These are phyloP conservation scores for Phytophthora macrochlamydospora DNA, from an alignment of 352 stramenopile genomes.

Conservation along the genomic window DNA sequence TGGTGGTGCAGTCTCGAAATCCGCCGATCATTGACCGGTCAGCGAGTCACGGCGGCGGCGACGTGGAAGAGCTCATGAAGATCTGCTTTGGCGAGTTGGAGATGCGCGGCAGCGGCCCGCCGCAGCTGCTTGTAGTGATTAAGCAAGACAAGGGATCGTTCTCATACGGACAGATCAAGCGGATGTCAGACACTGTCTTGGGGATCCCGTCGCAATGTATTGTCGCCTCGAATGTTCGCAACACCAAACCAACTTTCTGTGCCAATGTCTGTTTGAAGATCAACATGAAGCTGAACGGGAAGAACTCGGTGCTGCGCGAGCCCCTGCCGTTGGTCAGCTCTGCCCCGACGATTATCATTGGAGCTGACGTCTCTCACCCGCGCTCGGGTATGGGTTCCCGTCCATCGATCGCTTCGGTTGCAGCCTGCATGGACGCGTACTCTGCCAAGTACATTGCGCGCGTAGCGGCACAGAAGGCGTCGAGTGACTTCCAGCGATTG, in stretches of 20 bases:
- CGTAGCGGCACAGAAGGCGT: constrained; percentile 49
- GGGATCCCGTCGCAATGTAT: constrained; percentile 76
- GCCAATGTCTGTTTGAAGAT: constrained; percentile 74
- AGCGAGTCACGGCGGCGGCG: constrained; percentile 22
- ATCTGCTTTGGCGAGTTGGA: constrained; percentile 50
- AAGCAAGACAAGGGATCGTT: constrained; percentile 40
- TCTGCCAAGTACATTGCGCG: constrained; percentile 61
- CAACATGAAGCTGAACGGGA: constrained; percentile 72
- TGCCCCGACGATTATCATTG: constrained; percentile 73
- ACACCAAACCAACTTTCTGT: constrained; percentile 52
- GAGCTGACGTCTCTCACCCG: constrained; percentile 73
- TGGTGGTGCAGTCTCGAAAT: constrained; percentile 42
- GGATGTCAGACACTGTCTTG: constrained; percentile 62
- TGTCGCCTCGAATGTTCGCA: constrained; percentile 40
- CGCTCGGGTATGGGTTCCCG: constrained; percentile 55
- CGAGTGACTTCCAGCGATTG: constrained; percentile 58
- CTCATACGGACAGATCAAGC: constrained; percentile 67
- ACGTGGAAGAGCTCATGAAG: constrained; percentile 70
- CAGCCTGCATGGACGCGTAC: constrained; percentile 74
- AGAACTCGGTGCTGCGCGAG: constrained; percentile 60
- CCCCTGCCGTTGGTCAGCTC: constrained; percentile 45
- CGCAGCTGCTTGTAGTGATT: constrained; percentile 64
- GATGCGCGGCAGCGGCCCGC: constrained; percentile 13
- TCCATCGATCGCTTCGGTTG: constrained; percentile 73
- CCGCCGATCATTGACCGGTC: constrained; percentile 45